Percentiles rank a stretch among this genome's conserved stretches.
Evolutionary conservation across 441 rosid species (phyloP).

Genomic region (Euphorbia schlechtendalii): DNA sequence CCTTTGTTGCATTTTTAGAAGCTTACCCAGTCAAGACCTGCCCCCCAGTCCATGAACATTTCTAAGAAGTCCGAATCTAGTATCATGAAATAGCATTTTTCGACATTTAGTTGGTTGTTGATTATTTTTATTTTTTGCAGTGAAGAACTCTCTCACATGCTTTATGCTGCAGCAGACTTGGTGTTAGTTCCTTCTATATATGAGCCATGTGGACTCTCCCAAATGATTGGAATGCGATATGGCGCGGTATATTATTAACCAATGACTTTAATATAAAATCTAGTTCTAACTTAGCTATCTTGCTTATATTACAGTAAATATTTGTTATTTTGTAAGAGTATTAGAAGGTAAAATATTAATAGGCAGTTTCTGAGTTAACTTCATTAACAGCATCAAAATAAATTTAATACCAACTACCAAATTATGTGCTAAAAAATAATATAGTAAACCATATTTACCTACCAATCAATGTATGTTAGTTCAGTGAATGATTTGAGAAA

Average conservation of each 20-base stretch:
- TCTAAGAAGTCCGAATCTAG: neutral
- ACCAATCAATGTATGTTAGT: neutral
- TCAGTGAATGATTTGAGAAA: neutral
- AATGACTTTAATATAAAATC: neutral
- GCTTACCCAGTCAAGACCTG: neutral
- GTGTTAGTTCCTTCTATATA: conserved; percentile 56
- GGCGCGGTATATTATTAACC: conserved; percentile 39
- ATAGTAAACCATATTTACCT: neutral
- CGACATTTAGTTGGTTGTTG: conserved; percentile 13
- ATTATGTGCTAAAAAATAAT: neutral
- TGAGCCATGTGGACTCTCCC: conserved; percentile 63
- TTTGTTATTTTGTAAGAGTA: neutral
- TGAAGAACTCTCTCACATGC: conserved; percentile 59
- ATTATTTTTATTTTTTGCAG: conserved; percentile 24
- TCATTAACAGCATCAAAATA: neutral
- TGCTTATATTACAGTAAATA: conserved; percentile 3
- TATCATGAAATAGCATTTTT: neutral
- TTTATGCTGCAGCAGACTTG: conserved; percentile 57
- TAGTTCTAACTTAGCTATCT: neutral
- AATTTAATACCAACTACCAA: neutral
- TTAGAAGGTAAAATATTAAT: neutral
- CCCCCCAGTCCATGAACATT: neutral
- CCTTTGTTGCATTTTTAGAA: neutral
- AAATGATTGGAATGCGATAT: conserved; percentile 58
- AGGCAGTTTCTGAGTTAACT: neutral